Evolutionary conservation across 371 early-diverging fungal species (phyloP).

Genomic region (Choanephora cucurbitarum): DNA sequence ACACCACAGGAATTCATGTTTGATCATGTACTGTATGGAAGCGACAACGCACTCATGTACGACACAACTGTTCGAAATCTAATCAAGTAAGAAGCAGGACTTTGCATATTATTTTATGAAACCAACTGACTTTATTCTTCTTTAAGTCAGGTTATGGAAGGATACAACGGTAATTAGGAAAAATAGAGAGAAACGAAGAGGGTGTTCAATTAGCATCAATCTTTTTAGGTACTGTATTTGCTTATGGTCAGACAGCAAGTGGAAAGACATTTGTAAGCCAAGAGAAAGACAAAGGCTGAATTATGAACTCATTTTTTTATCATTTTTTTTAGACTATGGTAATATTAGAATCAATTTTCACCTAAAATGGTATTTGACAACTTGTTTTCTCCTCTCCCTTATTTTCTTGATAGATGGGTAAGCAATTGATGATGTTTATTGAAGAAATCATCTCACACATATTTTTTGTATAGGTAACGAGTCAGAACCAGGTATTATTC

Average conservation of each 20-base stretch:
- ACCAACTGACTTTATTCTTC: neutral
- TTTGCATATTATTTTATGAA: no score
- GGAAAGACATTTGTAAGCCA: conserved; percentile 91
- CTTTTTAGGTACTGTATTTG: conserved; percentile 77
- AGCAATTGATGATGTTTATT: conserved; percentile 1
- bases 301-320: neutral
- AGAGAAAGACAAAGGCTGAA: no score
- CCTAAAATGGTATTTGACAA: no score
- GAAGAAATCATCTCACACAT: no score
- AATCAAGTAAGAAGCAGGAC: conserved; percentile 8
- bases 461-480: conserved; percentile 50
- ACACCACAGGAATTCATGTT: neutral
- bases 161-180: conserved; percentile 9
- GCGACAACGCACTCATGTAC: conserved; percentile 3
- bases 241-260: conserved; percentile 96
- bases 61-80: conserved; percentile 1
- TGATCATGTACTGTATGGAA: conserved; percentile 11
- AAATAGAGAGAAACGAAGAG: neutral
- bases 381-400: neutral
- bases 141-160: conserved; percentile 8
- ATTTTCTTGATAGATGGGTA: conserved; percentile 27
- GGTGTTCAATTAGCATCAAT: neutral
- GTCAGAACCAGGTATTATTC: conserved; percentile 54
- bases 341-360: conserved; percentile 2
- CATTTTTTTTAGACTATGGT: conserved; percentile 32